Conservation (phyloP, 306 rosid species). For the Cotoneaster glaucophyllus region DNA sequence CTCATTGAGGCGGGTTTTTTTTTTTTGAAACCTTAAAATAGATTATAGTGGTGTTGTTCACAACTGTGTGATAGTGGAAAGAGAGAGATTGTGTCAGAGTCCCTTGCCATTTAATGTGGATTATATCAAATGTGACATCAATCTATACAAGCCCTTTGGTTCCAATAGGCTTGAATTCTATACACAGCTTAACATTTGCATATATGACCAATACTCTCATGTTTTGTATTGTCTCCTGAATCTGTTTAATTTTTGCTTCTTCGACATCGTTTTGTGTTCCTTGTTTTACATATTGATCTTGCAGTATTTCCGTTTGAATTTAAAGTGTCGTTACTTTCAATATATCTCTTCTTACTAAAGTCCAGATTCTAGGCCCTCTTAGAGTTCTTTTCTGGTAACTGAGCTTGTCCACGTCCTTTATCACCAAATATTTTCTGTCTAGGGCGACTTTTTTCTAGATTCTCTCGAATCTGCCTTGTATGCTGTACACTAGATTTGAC, state of each 20-base stretch:
- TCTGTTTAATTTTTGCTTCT: background rate
- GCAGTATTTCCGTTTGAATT: background rate
- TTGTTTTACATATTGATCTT: background rate
- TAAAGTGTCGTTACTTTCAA: background rate
- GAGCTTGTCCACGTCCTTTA: background rate
- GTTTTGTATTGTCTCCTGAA: background rate
- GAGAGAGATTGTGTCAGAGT: background rate
- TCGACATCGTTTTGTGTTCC: background rate
- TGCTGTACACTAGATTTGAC: background rate
- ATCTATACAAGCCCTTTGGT: background rate
- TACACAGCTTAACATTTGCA: background rate
- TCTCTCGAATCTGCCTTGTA: background rate
- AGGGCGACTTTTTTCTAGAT: background rate
- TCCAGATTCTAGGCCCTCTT: background rate
- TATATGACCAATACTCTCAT: background rate
- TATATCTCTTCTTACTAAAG: background rate
- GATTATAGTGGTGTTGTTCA: background rate
- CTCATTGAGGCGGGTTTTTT: too few relatives aligned
- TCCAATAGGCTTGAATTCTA: background rate
- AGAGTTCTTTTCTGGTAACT: background rate
- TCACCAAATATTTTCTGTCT: background rate
- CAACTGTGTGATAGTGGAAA: background rate
- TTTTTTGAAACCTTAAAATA: too few relatives aligned
- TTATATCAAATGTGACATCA: background rate
- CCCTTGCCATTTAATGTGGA: background rate